Evolutionary conservation across 306 rosid species (phyloP).

Genomic region (Vigna nakashimae): DNA sequence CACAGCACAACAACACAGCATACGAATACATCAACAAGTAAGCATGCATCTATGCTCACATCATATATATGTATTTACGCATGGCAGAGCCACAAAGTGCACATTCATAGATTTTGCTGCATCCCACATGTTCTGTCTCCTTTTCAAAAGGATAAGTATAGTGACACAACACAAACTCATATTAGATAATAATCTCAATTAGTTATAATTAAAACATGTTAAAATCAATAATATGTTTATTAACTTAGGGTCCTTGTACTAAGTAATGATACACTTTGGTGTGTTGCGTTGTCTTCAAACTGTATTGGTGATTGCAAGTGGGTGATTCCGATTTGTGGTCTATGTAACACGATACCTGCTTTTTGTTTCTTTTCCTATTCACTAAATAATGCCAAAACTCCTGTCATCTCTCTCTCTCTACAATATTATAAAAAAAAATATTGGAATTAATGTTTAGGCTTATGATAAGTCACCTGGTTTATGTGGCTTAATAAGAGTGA

Average conservation of each 20-base stretch:
- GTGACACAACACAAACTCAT: conserved; percentile 8
- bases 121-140: conserved; percentile 29
- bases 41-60: no score
- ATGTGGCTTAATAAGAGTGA: no score
- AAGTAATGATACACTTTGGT: no score
- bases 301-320: neutral
- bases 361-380: neutral
- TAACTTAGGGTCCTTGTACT: no score
- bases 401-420: neutral
- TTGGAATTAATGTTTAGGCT: no score
- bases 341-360: neutral
- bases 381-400: neutral
- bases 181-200: neutral
- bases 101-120: conserved; percentile 30
- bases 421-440: no score
- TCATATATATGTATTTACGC: no score
- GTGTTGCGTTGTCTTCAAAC: no score
- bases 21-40: neutral
- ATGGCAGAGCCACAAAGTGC: no score
- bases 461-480: no score
- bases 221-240: no score
- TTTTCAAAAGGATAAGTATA: conserved; percentile 17
- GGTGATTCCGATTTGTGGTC: neutral
- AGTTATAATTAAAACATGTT: no score
- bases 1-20: neutral